These are phyloP conservation scores for Datura wrightii DNA, from an alignment of 257 asterid genomes.

Conservation along the genomic window DNA sequence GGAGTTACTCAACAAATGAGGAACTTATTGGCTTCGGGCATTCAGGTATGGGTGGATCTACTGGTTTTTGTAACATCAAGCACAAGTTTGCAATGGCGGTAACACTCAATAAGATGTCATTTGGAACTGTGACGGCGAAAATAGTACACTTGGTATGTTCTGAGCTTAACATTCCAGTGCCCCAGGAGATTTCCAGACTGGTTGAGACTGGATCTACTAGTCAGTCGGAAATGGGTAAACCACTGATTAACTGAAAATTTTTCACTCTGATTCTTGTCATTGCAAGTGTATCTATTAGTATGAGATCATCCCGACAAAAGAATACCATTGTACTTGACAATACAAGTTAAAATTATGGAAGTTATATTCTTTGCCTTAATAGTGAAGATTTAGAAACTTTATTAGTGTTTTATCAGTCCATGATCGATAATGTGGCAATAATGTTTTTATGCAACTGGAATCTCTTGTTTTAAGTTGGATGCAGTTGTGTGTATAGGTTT, in stretches of 20 bases:
- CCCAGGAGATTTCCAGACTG: conserved; percentile 62
- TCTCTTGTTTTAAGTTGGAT: neutral
- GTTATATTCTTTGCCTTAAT: neutral
- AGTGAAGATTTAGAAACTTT: neutral
- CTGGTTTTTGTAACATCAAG: conserved; percentile 71
- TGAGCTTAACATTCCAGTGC: conserved; percentile 82
- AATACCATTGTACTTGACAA: neutral
- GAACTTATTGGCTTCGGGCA: conserved; percentile 86
- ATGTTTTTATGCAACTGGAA: neutral
- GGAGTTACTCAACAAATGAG: conserved; percentile 66
- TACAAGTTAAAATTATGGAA: neutral
- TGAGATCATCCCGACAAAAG: neutral
- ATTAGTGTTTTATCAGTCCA: neutral
- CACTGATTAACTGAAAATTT: conserved; percentile 65
- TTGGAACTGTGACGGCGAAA: conserved; percentile 83
- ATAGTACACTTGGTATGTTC: conserved; percentile 81
- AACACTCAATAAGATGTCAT: conserved; percentile 82
- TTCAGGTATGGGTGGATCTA: conserved; percentile 96
- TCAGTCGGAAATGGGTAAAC: conserved; percentile 49
- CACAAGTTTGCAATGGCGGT: conserved; percentile 77
- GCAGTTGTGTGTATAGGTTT: neutral
- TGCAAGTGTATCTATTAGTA: conserved; percentile 19
- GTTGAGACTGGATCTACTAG: conserved; percentile 55
- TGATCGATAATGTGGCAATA: neutral
- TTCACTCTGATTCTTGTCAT: neutral